Evolutionary conservation across 176 grass and related monocot genomes (phyloP), one percentile per base, ranked within the genome.

Genomic region (Thinopyrum elongatum): DNA sequence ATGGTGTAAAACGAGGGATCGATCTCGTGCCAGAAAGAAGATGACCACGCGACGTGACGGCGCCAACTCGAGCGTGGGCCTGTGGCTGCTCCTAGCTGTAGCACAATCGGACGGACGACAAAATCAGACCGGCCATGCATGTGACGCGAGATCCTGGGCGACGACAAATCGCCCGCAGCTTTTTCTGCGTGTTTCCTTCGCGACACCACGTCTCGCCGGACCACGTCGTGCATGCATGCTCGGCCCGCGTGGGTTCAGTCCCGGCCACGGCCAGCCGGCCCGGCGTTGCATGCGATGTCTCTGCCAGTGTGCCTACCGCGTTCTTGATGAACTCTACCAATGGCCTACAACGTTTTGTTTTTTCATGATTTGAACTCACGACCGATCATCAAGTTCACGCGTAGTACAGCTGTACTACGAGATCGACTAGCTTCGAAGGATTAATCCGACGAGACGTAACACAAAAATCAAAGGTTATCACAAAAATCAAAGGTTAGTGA

Each of bases 91-190:
- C 11, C 26, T 42, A 22, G 55, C 30, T 23, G 55, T 65, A 65
- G 57, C 55, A 35, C 36, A 27, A 49, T 46, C 82, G 76, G 64
- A 78, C 42, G 59, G 28, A 35, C 35, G 47, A 60, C 68, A 34
- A 71, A 65, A 65, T 77, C 77, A 89, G 14, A 71, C 63, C 78
- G 41, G 78, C 63, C 78, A 90, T 70, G 88, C 64, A 66, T 86
- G 83, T 82, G 83, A 86, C 7, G 71, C 13, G 77, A 35, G 49
- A 49, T 28, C 82, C 41, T 63, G 59, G 36, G 65, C 87, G 36
- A 38, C 51, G 29, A 85, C 83, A 76, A 85, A 85, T 69, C 83
- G 66, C 47, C 29, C 49, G 51, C 49, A 23, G 28, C 64, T 46
- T 78, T 89, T 78, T 57, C 79, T 14, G 15, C 28, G 28, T 39